Evolutionary conservation across 192 early-diverging fungal species (phyloP).

Genomic region (Podila horticola): DNA sequence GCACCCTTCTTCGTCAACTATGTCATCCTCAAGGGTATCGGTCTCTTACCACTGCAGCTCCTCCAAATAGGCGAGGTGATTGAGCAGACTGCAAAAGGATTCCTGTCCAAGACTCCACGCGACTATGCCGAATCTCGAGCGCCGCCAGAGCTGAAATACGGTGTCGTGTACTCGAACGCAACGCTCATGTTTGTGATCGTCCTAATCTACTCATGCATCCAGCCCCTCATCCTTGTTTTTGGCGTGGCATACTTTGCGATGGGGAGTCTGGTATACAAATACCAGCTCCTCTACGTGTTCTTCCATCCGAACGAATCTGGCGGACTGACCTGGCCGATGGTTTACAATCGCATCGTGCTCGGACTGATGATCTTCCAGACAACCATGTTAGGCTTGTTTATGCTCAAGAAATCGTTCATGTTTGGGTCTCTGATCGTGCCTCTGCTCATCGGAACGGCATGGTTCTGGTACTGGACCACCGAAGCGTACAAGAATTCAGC

Average conservation of each 20-base stretch:
- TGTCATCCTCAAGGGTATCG: slow-evolving; percentile 77
- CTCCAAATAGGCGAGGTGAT: slow-evolving; percentile 73
- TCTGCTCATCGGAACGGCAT: slow-evolving; percentile 55
- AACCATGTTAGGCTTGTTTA: slow-evolving; percentile 70
- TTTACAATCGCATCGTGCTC: slow-evolving; percentile 74
- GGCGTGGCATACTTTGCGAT: slow-evolving; percentile 74
- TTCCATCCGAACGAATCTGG: slow-evolving; percentile 80
- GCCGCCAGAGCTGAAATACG: slow-evolving; percentile 76
- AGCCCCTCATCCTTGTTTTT: slow-evolving; percentile 76
- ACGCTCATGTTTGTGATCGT: slow-evolving; percentile 78
- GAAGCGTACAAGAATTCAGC: slow-evolving; percentile 54
- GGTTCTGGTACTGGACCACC: slow-evolving; percentile 58
- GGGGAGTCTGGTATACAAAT: slow-evolving; percentile 78
- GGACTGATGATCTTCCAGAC: slow-evolving; percentile 74
- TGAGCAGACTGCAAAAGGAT: slow-evolving; percentile 61
- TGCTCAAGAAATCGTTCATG: slow-evolving; percentile 60
- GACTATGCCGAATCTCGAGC: slow-evolving; percentile 81
- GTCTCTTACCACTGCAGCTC: slow-evolving; percentile 74
- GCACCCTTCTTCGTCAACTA: slow-evolving; percentile 86
- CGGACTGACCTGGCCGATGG: slow-evolving; percentile 77
- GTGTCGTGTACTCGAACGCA: slow-evolving; percentile 74
- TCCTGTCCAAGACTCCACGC: slow-evolving; percentile 79
- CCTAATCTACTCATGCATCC: slow-evolving; percentile 83
- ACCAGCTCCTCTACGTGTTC: slow-evolving; percentile 81
- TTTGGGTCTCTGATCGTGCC: slow-evolving; percentile 56